Base-by-base conservation (phyloP, 345 rosid species). In the Physaria fendleri region DNA sequence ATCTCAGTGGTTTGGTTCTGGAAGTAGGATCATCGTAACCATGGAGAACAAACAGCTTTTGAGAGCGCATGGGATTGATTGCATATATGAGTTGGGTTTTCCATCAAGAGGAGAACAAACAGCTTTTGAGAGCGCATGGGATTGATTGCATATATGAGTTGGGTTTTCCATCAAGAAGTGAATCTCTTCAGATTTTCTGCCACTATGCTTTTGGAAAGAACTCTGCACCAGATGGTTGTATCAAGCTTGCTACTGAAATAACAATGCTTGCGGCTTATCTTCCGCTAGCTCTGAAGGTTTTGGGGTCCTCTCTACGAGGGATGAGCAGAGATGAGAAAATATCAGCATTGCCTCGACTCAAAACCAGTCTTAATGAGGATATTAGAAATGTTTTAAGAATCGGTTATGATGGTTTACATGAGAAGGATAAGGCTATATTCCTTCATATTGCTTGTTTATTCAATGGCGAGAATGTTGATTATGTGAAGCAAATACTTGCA, bases 1-100 rank as follows among this genome's bases (percentile, higher is more conserved):
- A 33, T 59, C 52, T 52, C 67, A 69, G 9, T 74, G 81, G 88
- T 78, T 72, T 44, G 69, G 49, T 42, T 69, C 66, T 33, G 83
- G 81, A 48, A 85, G 79, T 68, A 69, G 72, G 61, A 71, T 85
- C 39, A 77, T 88, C 2, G 52, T 85, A 29, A 82, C 93, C 25
- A 81, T 86, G 13, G 74, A 90, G 73, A 56, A 78, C 33, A 54
- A 49, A 20, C 66, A 68, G 29, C 40, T 74, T 6, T 40, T 74
- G 23, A 57, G 3, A 56, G 33, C 65, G 3, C 50, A 58, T 20
- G 56, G 48, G 23, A 47, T 66, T 21, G 7, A 14, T 15, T 46
- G 16, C 22, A 14, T 56, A 46, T 46, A 66, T 37, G 21, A 46
- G 20, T 8, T 66, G 37, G 17, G 51, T 33, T 40, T 40, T 35